phyloP scores from a whole-genome alignment of 805 yeast genomes.

The Kodamaea laetipori region DNA sequence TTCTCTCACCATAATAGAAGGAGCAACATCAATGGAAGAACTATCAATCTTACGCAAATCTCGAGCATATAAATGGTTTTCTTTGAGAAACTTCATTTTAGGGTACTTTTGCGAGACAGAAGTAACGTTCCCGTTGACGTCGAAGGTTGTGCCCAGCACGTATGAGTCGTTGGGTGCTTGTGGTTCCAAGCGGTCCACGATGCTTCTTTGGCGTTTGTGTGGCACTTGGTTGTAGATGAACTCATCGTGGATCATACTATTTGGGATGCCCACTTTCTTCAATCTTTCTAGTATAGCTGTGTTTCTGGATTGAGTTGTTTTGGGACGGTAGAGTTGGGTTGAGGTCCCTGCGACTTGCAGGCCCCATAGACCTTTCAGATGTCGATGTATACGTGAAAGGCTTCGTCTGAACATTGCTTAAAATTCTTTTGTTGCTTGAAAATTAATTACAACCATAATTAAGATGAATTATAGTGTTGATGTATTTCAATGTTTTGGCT shows the following conservation, averaged over 20 bases:
- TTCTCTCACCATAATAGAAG: slow-evolving; percentile 79
- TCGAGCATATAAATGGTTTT: slow-evolving; percentile 78
- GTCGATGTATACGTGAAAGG: slow-evolving; percentile 9
- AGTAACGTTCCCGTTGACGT: slow-evolving; percentile 63
- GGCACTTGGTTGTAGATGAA: slow-evolving; percentile 8
- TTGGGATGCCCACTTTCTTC: slow-evolving; percentile 7
- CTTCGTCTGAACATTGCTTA: slow-evolving; percentile 5
- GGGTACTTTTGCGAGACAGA: slow-evolving; percentile 75
- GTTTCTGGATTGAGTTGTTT: slow-evolving; percentile 9
- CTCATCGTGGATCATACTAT: slow-evolving; percentile 11
- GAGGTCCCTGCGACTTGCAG: not conserved
- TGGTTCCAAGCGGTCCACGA: slow-evolving; percentile 10
- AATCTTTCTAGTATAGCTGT: slow-evolving; percentile 9
- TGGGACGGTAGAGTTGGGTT: not conserved
- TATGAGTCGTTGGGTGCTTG: slow-evolving; percentile 47
- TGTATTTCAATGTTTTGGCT: no score
- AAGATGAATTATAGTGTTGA: no score
- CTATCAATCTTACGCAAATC: slow-evolving; percentile 84
- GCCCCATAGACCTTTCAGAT: not conserved
- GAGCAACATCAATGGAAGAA: slow-evolving; percentile 77
- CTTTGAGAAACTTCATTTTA: slow-evolving; percentile 65
- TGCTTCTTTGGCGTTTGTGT: slow-evolving; percentile 1
- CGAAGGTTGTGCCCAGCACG: slow-evolving; percentile 82
- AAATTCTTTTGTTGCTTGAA: slow-evolving; percentile 1
- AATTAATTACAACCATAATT: not conserved